A percentile compares a stretch with the other conserved stretches of the same genome.
phyloP scores from a whole-genome alignment of 2,329 filamentous ascomycete genomes.

The Cercospora zeina region DNA sequence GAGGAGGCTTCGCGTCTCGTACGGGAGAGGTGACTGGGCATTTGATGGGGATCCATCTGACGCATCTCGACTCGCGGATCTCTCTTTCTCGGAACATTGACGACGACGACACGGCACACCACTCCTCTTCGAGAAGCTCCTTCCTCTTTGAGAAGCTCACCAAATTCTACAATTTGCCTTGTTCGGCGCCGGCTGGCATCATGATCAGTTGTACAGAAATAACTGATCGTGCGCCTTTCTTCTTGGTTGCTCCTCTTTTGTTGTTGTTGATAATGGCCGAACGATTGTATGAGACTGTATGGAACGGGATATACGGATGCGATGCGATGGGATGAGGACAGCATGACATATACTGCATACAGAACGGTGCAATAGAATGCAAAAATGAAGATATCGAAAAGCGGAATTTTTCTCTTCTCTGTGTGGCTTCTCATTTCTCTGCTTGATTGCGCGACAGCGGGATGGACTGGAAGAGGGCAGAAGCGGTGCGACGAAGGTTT shows the following conservation, averaged over 20 bases:
- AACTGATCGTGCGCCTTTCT: neutral
- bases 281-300: neutral
- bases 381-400: neutral
- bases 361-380: neutral
- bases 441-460: too few relatives aligned
- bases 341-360: neutral
- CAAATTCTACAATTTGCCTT: neutral
- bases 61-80: too few relatives aligned
- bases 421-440: too few relatives aligned
- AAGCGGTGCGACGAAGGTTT: too few relatives aligned
- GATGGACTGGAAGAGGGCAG: too few relatives aligned
- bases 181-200: neutral
- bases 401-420: too few relatives aligned
- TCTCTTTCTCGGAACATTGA: too few relatives aligned
- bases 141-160: neutral
- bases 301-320: neutral
- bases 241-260: neutral
- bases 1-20: neutral
- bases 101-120: too few relatives aligned
- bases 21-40: neutral
- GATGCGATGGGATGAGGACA: neutral
- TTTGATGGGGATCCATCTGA: neutral
- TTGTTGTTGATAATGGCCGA: neutral
- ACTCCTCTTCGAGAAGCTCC: neutral
- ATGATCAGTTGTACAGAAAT: neutral